Base-by-base conservation (phyloP, 2,329 filamentous ascomycete species). In the Xylariaceae sp. region DNA sequence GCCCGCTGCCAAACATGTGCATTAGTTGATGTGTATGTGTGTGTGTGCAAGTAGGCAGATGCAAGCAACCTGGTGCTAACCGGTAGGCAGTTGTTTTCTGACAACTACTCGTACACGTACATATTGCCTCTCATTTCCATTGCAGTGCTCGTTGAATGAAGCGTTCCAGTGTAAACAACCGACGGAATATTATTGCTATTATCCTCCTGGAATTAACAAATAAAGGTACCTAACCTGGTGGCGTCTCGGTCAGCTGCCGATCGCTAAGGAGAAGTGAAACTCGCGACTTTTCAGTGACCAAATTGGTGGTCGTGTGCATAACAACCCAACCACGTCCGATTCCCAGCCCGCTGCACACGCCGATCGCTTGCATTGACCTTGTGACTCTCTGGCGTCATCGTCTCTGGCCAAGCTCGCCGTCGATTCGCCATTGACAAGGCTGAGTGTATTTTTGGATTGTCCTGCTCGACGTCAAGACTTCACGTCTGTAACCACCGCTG, bases 331-430 rank as follows among this genome's bases (percentile, higher is more conserved):
- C 53, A 51, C 35, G 54, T 34, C 54, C 35, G 52, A 50, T 47
- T 17, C 53, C 18, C 47, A 18, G 50, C 47, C 41, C 13, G 41
- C n/a, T 49, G 47, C 51, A 51, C 39, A 45, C 41, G 5, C 49
- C 39, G 49, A 51, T 54, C 37, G 35, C 44, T 59, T 57, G 47
- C 57, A 61, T 60, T 48, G 49, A 39, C 17, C 11, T 15, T 9
- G 5, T 34, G 45, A 53, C 37, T 45, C 37, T 30, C 45, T 61
- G 48, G 54, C n/a, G 56, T 44, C 53, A 54, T 51, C 45, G 23
- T 18, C 37, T 44, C 49, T 6, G 60, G 57, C 61, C 56, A 62
- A 56, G 55, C 55, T 59, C 53, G 55, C 61, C 37, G 18, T 56
- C 41, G 30, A 55, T 51, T 23, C 55, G 55, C 15, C 44, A 10